Percentiles rank a stretch among this genome's conserved stretches.
phyloP scores from a whole-genome alignment of 2,329 filamentous ascomycete genomes.

The Catunica adiposa region DNA sequence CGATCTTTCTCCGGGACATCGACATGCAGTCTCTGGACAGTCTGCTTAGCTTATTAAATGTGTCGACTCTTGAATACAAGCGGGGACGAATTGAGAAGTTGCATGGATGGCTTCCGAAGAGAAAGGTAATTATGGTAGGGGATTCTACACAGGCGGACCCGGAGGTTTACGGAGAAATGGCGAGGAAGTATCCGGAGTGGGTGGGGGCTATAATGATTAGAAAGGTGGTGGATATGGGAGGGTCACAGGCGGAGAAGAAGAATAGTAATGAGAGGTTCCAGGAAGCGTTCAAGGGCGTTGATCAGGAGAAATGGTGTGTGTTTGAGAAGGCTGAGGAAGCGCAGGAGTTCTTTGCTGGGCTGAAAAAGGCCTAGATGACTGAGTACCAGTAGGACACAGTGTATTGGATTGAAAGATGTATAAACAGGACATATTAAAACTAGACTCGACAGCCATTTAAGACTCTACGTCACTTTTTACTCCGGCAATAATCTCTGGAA shows the following conservation, averaged over 20 bases:
- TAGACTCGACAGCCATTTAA: too few relatives aligned
- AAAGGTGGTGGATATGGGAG: conserved; percentile 60
- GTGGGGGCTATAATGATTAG: conserved; percentile 72
- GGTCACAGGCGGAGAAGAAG: conserved; percentile 52
- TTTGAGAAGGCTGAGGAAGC: conserved; percentile 50
- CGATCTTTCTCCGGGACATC: conserved; percentile 68
- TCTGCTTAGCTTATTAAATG: conserved; percentile 60
- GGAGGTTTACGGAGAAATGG: conserved; percentile 72
- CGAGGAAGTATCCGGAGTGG: conserved; percentile 54
- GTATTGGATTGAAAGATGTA: too few relatives aligned
- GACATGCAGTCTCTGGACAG: conserved; percentile 74
- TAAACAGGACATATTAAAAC: too few relatives aligned
- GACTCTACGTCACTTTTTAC: too few relatives aligned
- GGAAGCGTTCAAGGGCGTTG: conserved; percentile 62
- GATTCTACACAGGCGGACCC: conserved; percentile 88
- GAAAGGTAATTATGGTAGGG: conserved; percentile 70
- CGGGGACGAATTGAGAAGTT: conserved; percentile 63
- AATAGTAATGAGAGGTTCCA: conserved; percentile 64
- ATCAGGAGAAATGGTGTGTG: conserved; percentile 57
- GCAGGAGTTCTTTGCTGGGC: conserved; percentile 3
- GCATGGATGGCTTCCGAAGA: conserved; percentile 57
- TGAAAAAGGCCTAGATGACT: too few relatives aligned
- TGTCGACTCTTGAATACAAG: conserved; percentile 76
- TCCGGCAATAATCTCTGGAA: background rate
- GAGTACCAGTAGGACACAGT: too few relatives aligned